A percentile compares a stretch with the other conserved stretches of the same genome.
Evolutionary conservation across 2,329 filamentous ascomycete species (phyloP).

Genomic region (Monosporascus ibericus): DNA sequence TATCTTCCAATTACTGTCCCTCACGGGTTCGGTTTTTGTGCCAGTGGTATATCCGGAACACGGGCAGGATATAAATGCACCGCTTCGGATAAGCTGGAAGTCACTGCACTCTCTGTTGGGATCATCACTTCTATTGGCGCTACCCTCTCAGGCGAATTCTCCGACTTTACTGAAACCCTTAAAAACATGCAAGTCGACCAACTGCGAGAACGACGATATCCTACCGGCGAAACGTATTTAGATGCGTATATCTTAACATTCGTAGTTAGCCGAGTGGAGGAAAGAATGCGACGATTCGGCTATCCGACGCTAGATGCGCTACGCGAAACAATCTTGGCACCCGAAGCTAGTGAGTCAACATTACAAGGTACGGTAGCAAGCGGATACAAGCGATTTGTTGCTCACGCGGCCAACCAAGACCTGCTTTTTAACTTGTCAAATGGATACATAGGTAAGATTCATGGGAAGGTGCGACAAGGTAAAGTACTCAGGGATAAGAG

Average conservation of each 20-base stretch:
- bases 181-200: neutral
- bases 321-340: neutral
- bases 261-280: neutral
- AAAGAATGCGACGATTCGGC: neutral
- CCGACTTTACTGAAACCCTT: neutral
- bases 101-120: slow-evolving; percentile 4
- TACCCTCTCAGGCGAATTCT: neutral
- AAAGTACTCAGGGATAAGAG: slow-evolving; percentile 1
- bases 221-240: slow-evolving; percentile 7
- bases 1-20: neutral
- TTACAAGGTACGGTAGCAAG: too few relatives aligned
- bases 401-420: neutral
- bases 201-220: slow-evolving; percentile 1
- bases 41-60: slow-evolving; percentile 8
- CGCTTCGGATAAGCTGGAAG: slow-evolving; percentile 2
- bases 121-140: slow-evolving; percentile 1
- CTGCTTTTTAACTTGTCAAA: slow-evolving; percentile 4
- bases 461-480: slow-evolving; percentile 4
- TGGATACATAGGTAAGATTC: slow-evolving; percentile 5
- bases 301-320: slow-evolving; percentile 1
- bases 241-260: slow-evolving; percentile 10
- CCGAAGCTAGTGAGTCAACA: neutral
- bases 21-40: neutral
- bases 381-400: neutral
- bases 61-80: neutral